phyloP scores from a whole-genome alignment of 257 asterid genomes.

The Eucommia ulmoides region DNA sequence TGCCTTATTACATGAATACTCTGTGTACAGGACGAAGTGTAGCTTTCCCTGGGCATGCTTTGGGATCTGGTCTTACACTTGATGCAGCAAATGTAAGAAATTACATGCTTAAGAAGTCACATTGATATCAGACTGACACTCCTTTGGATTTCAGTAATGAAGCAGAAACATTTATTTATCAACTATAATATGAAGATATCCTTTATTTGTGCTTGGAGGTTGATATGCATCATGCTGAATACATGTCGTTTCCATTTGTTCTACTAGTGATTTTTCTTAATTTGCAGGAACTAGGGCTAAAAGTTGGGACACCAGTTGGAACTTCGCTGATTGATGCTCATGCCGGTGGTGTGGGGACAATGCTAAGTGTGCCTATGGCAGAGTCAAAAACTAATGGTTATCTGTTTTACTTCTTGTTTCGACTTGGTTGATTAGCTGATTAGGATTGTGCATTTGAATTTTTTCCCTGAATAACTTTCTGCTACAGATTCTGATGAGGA shows the following conservation, averaged over 20 bases:
- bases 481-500: slow-evolving; percentile 54
- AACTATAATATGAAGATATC: slow-evolving; percentile 7
- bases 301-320: slow-evolving; percentile 84
- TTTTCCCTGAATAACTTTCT: slow-evolving; percentile 8
- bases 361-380: slow-evolving; percentile 59
- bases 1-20: too few species aligned
- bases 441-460: background rate
- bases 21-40: slow-evolving; percentile 97
- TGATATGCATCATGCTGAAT: slow-evolving; percentile 1
- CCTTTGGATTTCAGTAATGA: slow-evolving; percentile 12
- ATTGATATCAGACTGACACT: slow-evolving; percentile 12
- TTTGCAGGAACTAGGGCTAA: slow-evolving; percentile 80
- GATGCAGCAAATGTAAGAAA: slow-evolving; percentile 88
- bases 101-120: slow-evolving; percentile 8
- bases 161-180: slow-evolving; percentile 6
- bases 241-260: slow-evolving; percentile 4
- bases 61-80: slow-evolving; percentile 83
- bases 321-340: slow-evolving; percentile 96
- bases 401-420: slow-evolving; percentile 8
- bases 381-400: slow-evolving; percentile 45
- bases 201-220: slow-evolving; percentile 2
- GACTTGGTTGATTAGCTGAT: slow-evolving; percentile 1
- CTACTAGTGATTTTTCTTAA: slow-evolving; percentile 13
- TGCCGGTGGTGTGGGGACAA: slow-evolving; percentile 98
- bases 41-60: slow-evolving; percentile 96